Evolutionary conservation across 208 protist genomes (phyloP).

Genomic region (Acanthamoeba culbertsoni): DNA sequence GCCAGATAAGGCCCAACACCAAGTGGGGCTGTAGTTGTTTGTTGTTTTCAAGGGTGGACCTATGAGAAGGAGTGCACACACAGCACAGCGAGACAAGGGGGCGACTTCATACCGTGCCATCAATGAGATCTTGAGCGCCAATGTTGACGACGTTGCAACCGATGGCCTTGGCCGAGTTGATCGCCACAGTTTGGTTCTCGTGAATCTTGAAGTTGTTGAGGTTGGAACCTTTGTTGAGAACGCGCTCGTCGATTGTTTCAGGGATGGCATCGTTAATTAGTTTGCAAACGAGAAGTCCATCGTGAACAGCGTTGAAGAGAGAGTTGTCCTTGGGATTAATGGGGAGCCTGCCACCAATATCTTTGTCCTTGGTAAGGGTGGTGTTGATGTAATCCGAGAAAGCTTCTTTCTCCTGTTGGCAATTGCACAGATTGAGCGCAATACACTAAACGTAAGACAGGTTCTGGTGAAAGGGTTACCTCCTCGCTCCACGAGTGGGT

Average conservation of each 20-base stretch:
- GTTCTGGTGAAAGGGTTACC: not conserved
- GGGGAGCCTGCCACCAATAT: slow-evolving; percentile 69
- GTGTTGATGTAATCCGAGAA: slow-evolving; percentile 84
- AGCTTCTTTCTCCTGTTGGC: slow-evolving; percentile 82
- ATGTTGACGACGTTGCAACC: slow-evolving; percentile 89
- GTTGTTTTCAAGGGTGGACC: too few species aligned
- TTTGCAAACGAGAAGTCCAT: slow-evolving; percentile 85
- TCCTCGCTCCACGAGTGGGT: slow-evolving; percentile 65
- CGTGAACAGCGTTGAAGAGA: slow-evolving; percentile 72
- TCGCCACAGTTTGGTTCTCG: slow-evolving; percentile 85
- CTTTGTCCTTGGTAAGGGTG: slow-evolving; percentile 73
- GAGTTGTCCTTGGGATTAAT: slow-evolving; percentile 62
- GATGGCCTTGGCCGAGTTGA: slow-evolving; percentile 87
- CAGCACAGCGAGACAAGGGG: not conserved
- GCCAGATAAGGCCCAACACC: slow-evolving; percentile 88
- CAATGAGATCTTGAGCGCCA: slow-evolving; percentile 81
- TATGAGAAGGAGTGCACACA: too few species aligned
- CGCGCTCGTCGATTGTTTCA: slow-evolving; percentile 89
- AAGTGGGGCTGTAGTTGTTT: slow-evolving; percentile 74
- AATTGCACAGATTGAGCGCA: not conserved
- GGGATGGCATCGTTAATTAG: slow-evolving; percentile 86
- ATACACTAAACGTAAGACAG: not conserved
- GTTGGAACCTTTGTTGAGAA: slow-evolving; percentile 82
- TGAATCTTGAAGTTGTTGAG: slow-evolving; percentile 81
- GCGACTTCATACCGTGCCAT: slow-evolving; percentile 44